Percentiles rank a stretch among this genome's conserved stretches.
phyloP scores from a whole-genome alignment of 306 rosid genomes.

The Vachellia pachyceras region DNA sequence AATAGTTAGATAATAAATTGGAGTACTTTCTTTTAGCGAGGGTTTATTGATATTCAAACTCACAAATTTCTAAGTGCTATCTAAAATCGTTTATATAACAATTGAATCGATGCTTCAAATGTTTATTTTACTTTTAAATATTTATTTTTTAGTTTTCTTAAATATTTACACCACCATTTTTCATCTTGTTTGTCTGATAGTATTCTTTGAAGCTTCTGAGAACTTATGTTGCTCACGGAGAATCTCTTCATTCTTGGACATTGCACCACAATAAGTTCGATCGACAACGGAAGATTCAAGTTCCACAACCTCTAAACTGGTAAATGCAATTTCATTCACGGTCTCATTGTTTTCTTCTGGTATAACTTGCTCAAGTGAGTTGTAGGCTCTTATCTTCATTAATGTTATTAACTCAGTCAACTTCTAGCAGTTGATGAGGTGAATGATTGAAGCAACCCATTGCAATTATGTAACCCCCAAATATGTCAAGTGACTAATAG shows the following conservation, averaged over 20 bases:
- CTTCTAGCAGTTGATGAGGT: background rate
- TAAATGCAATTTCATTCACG: background rate
- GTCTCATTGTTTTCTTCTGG: background rate
- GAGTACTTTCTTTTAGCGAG: no score
- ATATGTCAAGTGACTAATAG: background rate
- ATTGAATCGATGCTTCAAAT: no score
- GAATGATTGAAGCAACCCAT: background rate
- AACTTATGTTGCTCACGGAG: background rate
- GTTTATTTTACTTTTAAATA: no score
- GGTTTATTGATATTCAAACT: no score
- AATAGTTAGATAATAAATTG: no score
- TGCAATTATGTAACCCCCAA: background rate
- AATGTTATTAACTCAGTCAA: background rate
- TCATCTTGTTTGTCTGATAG: no score
- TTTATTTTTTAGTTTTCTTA: no score
- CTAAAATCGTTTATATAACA: no score
- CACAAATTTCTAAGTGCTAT: no score
- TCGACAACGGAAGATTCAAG: background rate
- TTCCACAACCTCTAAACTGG: background rate
- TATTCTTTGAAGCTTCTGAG: no score
- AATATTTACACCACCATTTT: no score
- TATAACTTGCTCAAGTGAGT: background rate
- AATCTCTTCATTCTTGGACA: conserved; percentile 1
- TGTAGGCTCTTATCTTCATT: background rate
- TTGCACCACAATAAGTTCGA: background rate